Evolutionary conservation across 805 yeast genomes (phyloP), one percentile per base, ranked within the genome.

Genomic region (Candida michaelii): DNA sequence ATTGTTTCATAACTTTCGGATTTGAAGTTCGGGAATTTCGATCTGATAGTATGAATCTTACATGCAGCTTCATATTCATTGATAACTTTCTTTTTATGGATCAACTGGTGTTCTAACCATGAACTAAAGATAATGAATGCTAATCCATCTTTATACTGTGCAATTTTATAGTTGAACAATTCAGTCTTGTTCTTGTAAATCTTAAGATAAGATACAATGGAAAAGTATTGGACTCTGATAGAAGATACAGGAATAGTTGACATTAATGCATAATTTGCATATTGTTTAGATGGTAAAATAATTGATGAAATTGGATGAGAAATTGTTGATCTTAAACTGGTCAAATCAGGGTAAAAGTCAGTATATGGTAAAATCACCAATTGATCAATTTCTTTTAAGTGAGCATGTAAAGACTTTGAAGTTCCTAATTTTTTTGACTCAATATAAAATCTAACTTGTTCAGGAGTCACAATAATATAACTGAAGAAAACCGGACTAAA

Each of bases 401-500:
- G 62, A 2, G 42, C 37, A 46, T 40, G 41, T 5, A 56, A 45
- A 2, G 27, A 21, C 6, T 53, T 38, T 1, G 67, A 69, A 9
- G 62, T 63, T 27, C 60, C 49, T 40, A 76, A 51, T 52, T 72
- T 74, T 43, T 66, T 52, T 45, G 68, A 63, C 48, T 84, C 78
- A 6, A 82, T 66, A 56, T 83, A 88, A 12, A 88, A 63, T 4
- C 58, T 54, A 2, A 81, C 76, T 2, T 55, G 51, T 2, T 65
- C 49, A 15, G 44, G 29, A 7, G 64, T 52, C 14, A 72, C 46
- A 1, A 76, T 58, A 1, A 79, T 68, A 53, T 82, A 85, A 7
- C 90, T 71, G 63, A 81, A 89, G 59, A 91, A 93, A 1, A 89
- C 91, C 0, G 98, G 97, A 55, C 84, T 83, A 58, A 76, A 91